These are phyloP conservation scores for Nepenthes gracilis DNA, from an alignment of 148 eudicot genomes.

Conservation along the genomic window DNA sequence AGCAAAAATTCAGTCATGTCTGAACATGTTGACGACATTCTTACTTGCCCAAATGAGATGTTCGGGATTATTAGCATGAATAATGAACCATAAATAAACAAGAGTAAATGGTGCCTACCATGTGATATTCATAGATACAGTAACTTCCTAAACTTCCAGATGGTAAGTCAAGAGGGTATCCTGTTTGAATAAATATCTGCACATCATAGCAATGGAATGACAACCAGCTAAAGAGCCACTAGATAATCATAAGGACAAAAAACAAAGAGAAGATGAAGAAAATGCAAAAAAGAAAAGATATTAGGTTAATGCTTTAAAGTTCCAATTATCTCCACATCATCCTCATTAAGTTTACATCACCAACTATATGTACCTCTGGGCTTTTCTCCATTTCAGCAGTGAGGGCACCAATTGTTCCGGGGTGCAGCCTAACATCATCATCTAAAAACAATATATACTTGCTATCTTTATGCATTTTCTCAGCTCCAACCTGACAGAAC, in stretches of 20 bases:
- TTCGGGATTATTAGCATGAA: too few relatives aligned
- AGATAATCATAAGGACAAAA: not conserved
- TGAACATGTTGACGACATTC: not conserved
- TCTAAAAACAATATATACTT: conserved; percentile 92
- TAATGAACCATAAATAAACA: not conserved
- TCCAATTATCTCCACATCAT: not conserved
- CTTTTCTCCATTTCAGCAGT: conserved; percentile 90
- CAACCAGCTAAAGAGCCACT: not conserved
- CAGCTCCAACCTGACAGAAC: conserved; percentile 70
- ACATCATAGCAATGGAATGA: conserved; percentile 7
- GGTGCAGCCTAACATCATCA: conserved; percentile 97
- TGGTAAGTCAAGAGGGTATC: conserved; percentile 96
- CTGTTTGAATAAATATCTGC: conserved; percentile 98
- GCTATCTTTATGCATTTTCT: conserved; percentile 88
- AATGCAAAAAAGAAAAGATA: not conserved
- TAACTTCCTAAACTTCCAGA: conserved; percentile 99
- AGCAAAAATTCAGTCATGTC: too few relatives aligned
- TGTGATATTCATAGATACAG: conserved; percentile 79
- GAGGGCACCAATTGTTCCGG: conserved; percentile 95
- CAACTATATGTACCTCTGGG: conserved; percentile 52
- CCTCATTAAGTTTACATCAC: not conserved
- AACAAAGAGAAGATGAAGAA: not conserved
- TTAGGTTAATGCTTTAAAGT: not conserved
- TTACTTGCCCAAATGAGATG: not conserved
- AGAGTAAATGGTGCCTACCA: conserved; percentile 4